Evolutionary conservation across 2,329 filamentous ascomycete genomes (phyloP), one percentile per base, ranked within the genome.

Genomic region (Colletotrichum orchidophilum): DNA sequence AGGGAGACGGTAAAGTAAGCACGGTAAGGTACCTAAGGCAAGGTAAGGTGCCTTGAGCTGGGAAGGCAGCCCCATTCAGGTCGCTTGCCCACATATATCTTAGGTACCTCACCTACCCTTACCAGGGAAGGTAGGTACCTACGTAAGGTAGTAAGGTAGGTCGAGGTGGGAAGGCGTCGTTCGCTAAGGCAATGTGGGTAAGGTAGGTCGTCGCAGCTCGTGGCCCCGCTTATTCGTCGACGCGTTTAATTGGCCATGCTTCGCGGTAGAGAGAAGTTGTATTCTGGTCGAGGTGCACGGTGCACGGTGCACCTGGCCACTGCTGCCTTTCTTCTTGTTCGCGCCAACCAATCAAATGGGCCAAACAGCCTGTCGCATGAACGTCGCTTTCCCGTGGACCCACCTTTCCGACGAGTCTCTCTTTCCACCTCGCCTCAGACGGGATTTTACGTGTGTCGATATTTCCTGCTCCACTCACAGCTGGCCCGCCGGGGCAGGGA

Each of bases 171-270:
- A 68, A 13, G 35, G 54, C 49, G 49, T 15, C 29, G 59, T 61
- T 13, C n/a, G n/a, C n/a, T n/a, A n/a, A n/a, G n/a, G n/a, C n/a
- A n/a, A n/a, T n/a, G n/a, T n/a, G n/a, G n/a, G n/a, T n/a, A n/a
- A n/a, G n/a, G n/a, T 65, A 21, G 61, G 24, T 27, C 3, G 61
- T 15, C n/a, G 24, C 18, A 35, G 26, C 27, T 8, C 3, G 5
- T 2, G 5, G 24, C 2, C 42, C 68, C 58, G 49, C 52, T 39
- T 33, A n/a, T 24, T 8, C n/a, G 1, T 3, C 11, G 55, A 63
- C 69, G 64, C 65, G 69, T 71, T 39, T 63, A n/a, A 71, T 71
- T 71, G 69, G 69, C 21, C n/a, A 21, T 13, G 15, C 35, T 24
- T 59, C 66, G 62, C 66, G 46, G 54, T 15, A 33, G 66, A 65